Evolutionary conservation across 2,329 filamentous ascomycete genomes (phyloP), one percentile per base, ranked within the genome.

Genomic region (Huntiella decipiens): DNA sequence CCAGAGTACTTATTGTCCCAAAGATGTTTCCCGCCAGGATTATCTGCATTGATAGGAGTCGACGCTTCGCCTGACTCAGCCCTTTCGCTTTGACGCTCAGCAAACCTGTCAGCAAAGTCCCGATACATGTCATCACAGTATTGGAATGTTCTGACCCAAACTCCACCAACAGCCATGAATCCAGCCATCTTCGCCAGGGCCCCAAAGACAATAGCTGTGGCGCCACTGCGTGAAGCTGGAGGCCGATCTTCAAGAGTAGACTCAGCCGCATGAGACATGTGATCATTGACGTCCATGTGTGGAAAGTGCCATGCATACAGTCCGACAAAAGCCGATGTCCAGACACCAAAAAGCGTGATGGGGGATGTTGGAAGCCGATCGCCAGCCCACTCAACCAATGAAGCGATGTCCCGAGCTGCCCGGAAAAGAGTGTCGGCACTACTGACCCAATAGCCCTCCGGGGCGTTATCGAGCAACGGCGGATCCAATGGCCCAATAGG

Each of bases 261-360:
- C 36, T 59, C 63, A 15, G 66, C 61, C 2, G 61, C 51, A 38
- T 53, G 54, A 4, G 63, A 56, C 61, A 82, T 70, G 54, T 71
- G 69, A 3, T 63, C 60, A 8, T 70, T 61, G 1, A 63, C 64
- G 53, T 84, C 79, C 74, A 84, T 82, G 48, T 72, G 68, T 0
- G 76, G 75, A 47, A 83, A 84, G 54, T 77, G 72, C 38, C 67
- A 65, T 8, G 73, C 73, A 56, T 83, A 84, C 2, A 81, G 65
- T 32, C 75, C 74, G 12, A 74, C 66, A 53, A 81, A 79, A 0
- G 73, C 71, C 1, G 78, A 76, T 8, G 71, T 73, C 65, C 77
- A 84, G 35, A 79, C 66, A 2, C 77, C 71, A 54, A 81, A 83
- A 3, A 74, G 67, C 3, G 78, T 69, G 32, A 82, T 67, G 0